Base-by-base conservation (phyloP, 1,284 basidiomycete genomes). In the Kalmanozyma brasiliensis region DNA sequence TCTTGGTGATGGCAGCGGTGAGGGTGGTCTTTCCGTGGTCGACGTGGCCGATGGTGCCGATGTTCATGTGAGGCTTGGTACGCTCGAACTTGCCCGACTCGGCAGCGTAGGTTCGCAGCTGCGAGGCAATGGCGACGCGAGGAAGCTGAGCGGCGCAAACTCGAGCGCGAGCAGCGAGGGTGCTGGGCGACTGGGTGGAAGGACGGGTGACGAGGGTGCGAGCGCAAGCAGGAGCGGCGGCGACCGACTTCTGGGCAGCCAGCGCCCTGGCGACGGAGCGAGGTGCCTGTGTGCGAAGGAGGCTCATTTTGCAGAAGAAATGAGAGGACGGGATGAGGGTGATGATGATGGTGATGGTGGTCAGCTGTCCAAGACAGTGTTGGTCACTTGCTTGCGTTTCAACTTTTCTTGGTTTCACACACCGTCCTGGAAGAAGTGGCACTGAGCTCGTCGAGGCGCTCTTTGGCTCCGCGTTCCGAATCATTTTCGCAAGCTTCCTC, bases 1-100 rank as follows among this genome's bases (percentile, higher is more conserved):
- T 91, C 84, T 94, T 98, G 80, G 96, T 99, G 83, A 99, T 98
- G 65, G 96, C 94, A 48, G 96, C 96, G 10, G 96, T 98, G 74
- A 99, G 86, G 1, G 96, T 99, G 13, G 96, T 99, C 86, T 87
- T 85, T 52, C 84, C 84, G 73, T 85, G 84, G 75, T 84, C 78
- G 71, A 83, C 83, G 73, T 83, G 83, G 35, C 83, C 83, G 64
- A 84, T 84, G 61, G 83, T 83, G 47, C 84, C 84, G 49, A 84
- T 84, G 83, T 84, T 97, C 91, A 97, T 92, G 84, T 96, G 94
- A 33, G 94, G 93, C 85, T 97, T 97, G 47, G 86, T 84, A 65
- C 94, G 90, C 65, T 88, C 87, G 85, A 90, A 97, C 83, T 89
- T 89, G 73, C 84, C 82, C 38, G 87, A 86, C 76, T 95, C 93